Conservation (phyloP, 768 basidiomycete species). For the Leccinum variicolor region DNA sequence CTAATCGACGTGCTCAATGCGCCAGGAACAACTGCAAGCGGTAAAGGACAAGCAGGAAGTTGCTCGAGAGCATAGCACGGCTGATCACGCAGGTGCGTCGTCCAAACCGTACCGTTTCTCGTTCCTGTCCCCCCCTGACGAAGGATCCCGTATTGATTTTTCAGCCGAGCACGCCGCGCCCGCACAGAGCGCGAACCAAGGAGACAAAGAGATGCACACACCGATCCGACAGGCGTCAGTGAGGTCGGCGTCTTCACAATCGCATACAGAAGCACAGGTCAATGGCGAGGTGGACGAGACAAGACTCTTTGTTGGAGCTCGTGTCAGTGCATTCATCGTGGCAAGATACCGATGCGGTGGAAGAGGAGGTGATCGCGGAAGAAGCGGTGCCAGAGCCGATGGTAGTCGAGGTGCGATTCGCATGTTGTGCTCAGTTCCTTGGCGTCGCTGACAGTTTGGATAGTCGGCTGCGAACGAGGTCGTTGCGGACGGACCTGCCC, state of each 20-base stretch:
- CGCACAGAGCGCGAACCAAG: not conserved
- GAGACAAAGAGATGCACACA: not conserved
- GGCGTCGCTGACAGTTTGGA: not conserved
- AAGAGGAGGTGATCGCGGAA: not conserved
- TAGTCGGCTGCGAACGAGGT: not conserved
- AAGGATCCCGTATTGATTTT: not conserved
- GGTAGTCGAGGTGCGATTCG: slow-evolving; percentile 10
- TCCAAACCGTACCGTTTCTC: not conserved
- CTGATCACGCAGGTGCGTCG: not conserved
- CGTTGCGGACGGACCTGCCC: not conserved
- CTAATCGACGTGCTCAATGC: slow-evolving; percentile 25
- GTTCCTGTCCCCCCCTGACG: not conserved
- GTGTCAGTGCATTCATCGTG: slow-evolving; percentile 22
- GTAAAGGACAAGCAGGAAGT: not conserved
- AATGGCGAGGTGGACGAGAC: slow-evolving; percentile 8
- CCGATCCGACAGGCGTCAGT: not conserved
- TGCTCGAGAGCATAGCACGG: not conserved
- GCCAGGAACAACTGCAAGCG: not conserved
- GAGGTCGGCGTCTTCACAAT: not conserved
- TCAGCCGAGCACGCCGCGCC: not conserved
- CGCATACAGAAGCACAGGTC: not conserved
- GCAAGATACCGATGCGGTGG: not conserved
- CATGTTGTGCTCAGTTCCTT: not conserved
- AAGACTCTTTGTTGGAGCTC: slow-evolving; percentile 21
- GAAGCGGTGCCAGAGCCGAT: not conserved